Conservation (phyloP, 768 basidiomycete species). For the Pisolithus orientalis region DNA sequence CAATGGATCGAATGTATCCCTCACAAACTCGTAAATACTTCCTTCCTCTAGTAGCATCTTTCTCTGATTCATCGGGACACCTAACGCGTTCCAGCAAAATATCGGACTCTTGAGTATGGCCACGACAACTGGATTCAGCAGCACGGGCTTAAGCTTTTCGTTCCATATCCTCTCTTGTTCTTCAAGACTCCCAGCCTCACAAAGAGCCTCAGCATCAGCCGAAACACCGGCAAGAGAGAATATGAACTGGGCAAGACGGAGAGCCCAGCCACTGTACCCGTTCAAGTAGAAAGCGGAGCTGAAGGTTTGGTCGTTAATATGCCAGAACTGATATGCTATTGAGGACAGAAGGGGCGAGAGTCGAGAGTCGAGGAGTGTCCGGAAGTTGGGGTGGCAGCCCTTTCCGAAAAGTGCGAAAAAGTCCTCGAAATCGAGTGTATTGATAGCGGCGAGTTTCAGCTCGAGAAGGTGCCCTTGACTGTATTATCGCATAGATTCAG, state of each 20-base stretch:
- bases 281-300: slow-evolving; percentile 55
- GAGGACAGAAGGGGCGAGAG: slow-evolving; percentile 67
- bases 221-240: slow-evolving; percentile 56
- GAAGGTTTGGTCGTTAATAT: slow-evolving; percentile 47
- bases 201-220: slow-evolving; percentile 49
- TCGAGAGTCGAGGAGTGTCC: slow-evolving; percentile 49
- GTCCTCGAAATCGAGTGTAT: slow-evolving; percentile 49
- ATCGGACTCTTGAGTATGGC: slow-evolving; percentile 38
- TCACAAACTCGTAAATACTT: slow-evolving; percentile 41
- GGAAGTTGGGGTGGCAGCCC: slow-evolving; percentile 56
- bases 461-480: slow-evolving; percentile 75
- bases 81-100: slow-evolving; percentile 73
- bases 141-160: slow-evolving; percentile 50
- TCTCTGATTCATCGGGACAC: slow-evolving; percentile 68
- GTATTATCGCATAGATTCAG: neutral
- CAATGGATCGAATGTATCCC: slow-evolving; percentile 47
- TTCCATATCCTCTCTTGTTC: slow-evolving; percentile 63
- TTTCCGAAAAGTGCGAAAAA: slow-evolving; percentile 65
- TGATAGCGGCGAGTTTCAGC: slow-evolving; percentile 66
- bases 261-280: slow-evolving; percentile 64
- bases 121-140: slow-evolving; percentile 53
- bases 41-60: slow-evolving; percentile 52
- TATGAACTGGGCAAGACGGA: slow-evolving; percentile 52
- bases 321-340: slow-evolving; percentile 74
- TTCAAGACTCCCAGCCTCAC: slow-evolving; percentile 43